Conservation (phyloP, 2,329 filamentous ascomycete species). For the Fusarium nygamai region DNA sequence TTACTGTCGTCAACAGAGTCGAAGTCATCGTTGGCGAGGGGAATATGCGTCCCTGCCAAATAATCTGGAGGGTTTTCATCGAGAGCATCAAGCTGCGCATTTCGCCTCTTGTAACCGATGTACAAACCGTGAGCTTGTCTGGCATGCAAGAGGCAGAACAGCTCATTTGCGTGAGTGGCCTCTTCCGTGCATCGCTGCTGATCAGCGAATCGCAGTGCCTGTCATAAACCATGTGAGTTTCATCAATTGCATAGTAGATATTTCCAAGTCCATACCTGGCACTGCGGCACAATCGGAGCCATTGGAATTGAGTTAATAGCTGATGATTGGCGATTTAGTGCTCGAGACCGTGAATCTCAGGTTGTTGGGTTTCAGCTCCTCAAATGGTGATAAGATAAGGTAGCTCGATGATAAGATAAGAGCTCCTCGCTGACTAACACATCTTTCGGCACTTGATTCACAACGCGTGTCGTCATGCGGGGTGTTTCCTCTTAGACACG, state of each 20-base stretch:
- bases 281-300: not conserved
- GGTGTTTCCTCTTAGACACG: not conserved
- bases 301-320: not conserved
- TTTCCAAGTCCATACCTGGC: not conserved
- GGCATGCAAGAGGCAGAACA: slow-evolving; percentile 42
- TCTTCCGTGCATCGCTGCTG: slow-evolving; percentile 70
- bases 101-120: slow-evolving; percentile 42
- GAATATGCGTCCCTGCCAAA: slow-evolving; percentile 8
- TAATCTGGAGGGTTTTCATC: slow-evolving; percentile 28
- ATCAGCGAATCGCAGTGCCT: slow-evolving; percentile 34
- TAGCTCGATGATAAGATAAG: fast-evolving
- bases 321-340: not conserved
- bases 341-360: not conserved
- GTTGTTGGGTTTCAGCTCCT: not conserved
- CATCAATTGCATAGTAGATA: fast-evolving
- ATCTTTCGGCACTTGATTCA: not conserved
- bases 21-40: slow-evolving; percentile 40
- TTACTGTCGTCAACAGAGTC: slow-evolving; percentile 10
- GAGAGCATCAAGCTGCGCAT: slow-evolving; percentile 34
- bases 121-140: slow-evolving; percentile 39
- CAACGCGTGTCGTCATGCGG: not conserved
- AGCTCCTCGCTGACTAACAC: not conserved
- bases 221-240: not conserved
- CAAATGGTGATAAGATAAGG: not conserved
- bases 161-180: slow-evolving; percentile 35